A percentile compares a stretch with the other conserved stretches of the same genome.
phyloP scores from a whole-genome alignment of 176 grass and related monocot species.

The Aechmea fasciata region DNA sequence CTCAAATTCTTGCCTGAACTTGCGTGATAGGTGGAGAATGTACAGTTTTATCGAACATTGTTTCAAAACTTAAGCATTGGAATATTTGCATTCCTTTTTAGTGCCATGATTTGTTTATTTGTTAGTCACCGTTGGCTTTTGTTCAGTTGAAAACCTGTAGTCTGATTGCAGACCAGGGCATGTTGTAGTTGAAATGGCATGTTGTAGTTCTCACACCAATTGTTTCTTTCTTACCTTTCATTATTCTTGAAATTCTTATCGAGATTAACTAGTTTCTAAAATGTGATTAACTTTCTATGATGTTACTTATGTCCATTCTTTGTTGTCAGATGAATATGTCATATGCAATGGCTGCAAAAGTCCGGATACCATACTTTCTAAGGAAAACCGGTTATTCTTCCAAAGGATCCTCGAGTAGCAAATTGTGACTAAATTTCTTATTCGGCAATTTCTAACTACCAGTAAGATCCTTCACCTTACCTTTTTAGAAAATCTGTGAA shows the following conservation, averaged over 20 bases:
- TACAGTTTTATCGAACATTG: not conserved
- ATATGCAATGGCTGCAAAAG: conserved; percentile 97
- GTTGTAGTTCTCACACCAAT: not conserved
- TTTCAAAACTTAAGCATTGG: not conserved
- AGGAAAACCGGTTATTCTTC: conserved; percentile 79
- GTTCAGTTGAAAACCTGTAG: not conserved
- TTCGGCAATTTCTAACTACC: too few species aligned
- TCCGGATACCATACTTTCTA: conserved; percentile 66
- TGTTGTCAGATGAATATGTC: conserved; percentile 56
- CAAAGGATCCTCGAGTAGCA: too few species aligned
- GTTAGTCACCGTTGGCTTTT: not conserved
- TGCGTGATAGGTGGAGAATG: not conserved
- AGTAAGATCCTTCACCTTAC: too few species aligned
- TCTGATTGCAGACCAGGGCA: too few species aligned
- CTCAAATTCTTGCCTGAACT: not conserved
- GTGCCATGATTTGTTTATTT: not conserved
- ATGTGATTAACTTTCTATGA: not conserved
- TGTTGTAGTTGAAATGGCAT: too few species aligned
- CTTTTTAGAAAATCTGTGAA: too few species aligned
- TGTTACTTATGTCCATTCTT: not conserved
- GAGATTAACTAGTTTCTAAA: not conserved
- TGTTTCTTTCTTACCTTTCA: too few species aligned
- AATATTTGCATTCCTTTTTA: not conserved
- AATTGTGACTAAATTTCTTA: too few species aligned
- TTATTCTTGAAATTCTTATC: too few species aligned